These are phyloP conservation scores for Andrographis paniculata DNA, from an alignment of 305 asterid species.

Conservation along the genomic window DNA sequence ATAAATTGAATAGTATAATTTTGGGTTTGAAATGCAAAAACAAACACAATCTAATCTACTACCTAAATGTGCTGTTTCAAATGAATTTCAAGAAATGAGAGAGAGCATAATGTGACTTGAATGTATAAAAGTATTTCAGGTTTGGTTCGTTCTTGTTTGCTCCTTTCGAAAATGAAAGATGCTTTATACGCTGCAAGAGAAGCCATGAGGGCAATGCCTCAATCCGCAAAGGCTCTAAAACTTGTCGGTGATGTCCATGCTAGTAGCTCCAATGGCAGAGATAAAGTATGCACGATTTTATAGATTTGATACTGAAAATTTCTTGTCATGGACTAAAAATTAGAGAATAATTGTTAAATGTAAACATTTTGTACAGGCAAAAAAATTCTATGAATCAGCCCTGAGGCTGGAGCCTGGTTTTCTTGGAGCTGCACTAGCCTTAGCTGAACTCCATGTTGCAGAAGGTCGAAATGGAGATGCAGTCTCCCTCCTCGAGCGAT, in stretches of 20 bases:
- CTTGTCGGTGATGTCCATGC: slow-evolving; percentile 99
- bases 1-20: too few relatives aligned
- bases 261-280: slow-evolving; percentile 81
- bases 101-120: slow-evolving; percentile 9
- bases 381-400: slow-evolving; percentile 92
- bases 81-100: not conserved
- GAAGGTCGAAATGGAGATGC: slow-evolving; percentile 97
- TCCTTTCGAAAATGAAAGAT: slow-evolving; percentile 83
- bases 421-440: slow-evolving; percentile 93
- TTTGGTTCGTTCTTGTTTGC: slow-evolving; percentile 80
- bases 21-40: not conserved
- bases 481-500: slow-evolving; percentile 73
- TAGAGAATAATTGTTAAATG: not conserved
- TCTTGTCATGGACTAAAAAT: not conserved
- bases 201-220: slow-evolving; percentile 99
- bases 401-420: slow-evolving; percentile 95
- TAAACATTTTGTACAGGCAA: slow-evolving; percentile 48
- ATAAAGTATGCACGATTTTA: slow-evolving; percentile 36
- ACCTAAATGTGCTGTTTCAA: too few relatives aligned
- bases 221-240: slow-evolving; percentile 92
- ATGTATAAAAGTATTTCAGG: slow-evolving; percentile 41
- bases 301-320: not conserved
- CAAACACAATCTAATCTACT: too few relatives aligned
- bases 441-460: slow-evolving; percentile 90
- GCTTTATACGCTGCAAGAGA: slow-evolving; percentile 93